Percentiles rank a stretch among this genome's conserved stretches.
phyloP scores from a whole-genome alignment of 257 asterid genomes.

The Thymus mandschuricus region DNA sequence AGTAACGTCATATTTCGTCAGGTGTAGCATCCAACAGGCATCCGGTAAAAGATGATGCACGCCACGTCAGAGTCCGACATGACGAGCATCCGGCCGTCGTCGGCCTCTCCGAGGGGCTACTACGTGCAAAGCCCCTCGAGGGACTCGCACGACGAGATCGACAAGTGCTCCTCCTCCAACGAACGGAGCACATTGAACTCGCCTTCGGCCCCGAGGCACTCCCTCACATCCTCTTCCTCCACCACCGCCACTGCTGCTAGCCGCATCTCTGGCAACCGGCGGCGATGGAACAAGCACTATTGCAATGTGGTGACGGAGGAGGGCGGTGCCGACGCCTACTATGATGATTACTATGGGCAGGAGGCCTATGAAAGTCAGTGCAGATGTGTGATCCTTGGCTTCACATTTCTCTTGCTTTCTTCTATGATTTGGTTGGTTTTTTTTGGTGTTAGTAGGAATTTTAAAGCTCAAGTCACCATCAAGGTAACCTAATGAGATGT shows the following conservation, averaged over 20 bases:
- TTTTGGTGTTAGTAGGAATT: slow-evolving; percentile 59
- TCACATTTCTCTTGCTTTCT: slow-evolving; percentile 37
- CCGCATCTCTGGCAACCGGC: slow-evolving; percentile 52
- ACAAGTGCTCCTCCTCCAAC: slow-evolving; percentile 48
- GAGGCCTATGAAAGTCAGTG: slow-evolving; percentile 27
- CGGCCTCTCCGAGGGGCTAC: slow-evolving; percentile 56
- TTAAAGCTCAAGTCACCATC: slow-evolving; percentile 43
- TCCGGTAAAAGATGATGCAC: slow-evolving; percentile 38
- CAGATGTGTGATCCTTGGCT: slow-evolving; percentile 22
- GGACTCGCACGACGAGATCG: slow-evolving; percentile 59
- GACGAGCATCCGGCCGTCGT: slow-evolving; percentile 44
- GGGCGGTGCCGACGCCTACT: slow-evolving; percentile 16
- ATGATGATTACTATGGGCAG: slow-evolving; percentile 34
- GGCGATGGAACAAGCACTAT: slow-evolving; percentile 51
- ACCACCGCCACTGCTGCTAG: slow-evolving; percentile 54
- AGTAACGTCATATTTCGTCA: neutral
- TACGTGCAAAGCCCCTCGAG: slow-evolving; percentile 73
- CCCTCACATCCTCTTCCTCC: slow-evolving; percentile 46
- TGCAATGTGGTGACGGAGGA: slow-evolving; percentile 57
- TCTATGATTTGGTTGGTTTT: slow-evolving; percentile 42
- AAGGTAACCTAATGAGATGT: slow-evolving; percentile 37
- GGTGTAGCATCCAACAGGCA: neutral
- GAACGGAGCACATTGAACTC: slow-evolving; percentile 51
- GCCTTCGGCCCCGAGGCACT: slow-evolving; percentile 47
- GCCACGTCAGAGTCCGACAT: slow-evolving; percentile 50